A percentile compares a stretch with the other conserved stretches of the same genome.
Conservation (phyloP, 768 basidiomycete species). For the Auricularia cornea region DNA sequence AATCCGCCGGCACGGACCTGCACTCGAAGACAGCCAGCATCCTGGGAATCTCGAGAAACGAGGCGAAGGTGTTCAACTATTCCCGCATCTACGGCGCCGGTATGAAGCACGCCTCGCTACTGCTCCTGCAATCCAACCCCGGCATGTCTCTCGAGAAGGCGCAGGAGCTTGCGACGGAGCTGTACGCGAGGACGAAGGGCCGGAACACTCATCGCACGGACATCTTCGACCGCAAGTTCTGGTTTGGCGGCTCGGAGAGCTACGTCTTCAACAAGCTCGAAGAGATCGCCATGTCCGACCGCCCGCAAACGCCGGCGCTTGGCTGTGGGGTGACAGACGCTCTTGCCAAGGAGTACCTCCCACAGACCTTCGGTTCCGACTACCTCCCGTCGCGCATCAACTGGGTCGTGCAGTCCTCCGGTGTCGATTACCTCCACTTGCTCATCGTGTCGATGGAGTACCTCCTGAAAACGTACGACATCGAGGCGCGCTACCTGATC, state of each 20-base stretch:
- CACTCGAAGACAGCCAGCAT: conserved; percentile 95
- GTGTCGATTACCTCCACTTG: conserved; percentile 96
- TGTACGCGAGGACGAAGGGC: conserved; percentile 93
- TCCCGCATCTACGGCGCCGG: conserved; percentile 99
- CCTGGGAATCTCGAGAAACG: conserved; percentile 85
- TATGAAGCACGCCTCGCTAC: conserved; percentile 83
- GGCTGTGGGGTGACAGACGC: conserved; percentile 92
- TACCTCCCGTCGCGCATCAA: conserved; percentile 97
- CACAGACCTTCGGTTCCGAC: conserved; percentile 69
- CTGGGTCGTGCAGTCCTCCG: conserved; percentile 98
- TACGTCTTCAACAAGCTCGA: conserved; percentile 98
- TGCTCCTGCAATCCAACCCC: conserved; percentile 79
- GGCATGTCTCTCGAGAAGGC: conserved; percentile 72
- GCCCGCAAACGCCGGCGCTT: conserved; percentile 85
- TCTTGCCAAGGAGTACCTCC: conserved; percentile 82
- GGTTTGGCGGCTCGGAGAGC: conserved; percentile 95
- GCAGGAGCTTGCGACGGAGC: conserved; percentile 66
- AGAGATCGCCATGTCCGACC: conserved; percentile 80
- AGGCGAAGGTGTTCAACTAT: conserved; percentile 98
- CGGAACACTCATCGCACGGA: conserved; percentile 70
- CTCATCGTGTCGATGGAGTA: conserved; percentile 93
- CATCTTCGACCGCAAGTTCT: conserved; percentile 76
- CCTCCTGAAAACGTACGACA: conserved; percentile 69
- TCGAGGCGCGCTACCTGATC: conserved; percentile 86
- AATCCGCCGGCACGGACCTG: conserved; percentile 87